phyloP scores from a whole-genome alignment of 257 asterid species.

The Penstemon eatonii region DNA sequence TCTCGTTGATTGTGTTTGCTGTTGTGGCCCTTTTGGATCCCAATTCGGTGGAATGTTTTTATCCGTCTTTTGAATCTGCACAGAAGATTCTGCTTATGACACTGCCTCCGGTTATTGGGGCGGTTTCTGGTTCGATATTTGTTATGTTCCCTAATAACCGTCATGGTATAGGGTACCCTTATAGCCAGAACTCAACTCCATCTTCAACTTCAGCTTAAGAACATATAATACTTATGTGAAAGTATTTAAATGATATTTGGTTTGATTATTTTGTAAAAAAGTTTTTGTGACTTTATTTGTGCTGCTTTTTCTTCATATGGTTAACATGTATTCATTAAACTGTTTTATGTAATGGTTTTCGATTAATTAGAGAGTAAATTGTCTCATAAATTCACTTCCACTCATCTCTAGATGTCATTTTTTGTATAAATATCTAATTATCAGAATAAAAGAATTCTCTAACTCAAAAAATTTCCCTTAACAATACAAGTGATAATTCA shows the following conservation, averaged over 20 bases:
- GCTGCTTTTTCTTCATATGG: not conserved
- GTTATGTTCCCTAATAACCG: conserved; percentile 62
- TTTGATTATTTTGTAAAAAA: not conserved
- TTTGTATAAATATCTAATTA: too few relatives aligned
- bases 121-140: conserved; percentile 49
- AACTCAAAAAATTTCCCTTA: too few relatives aligned
- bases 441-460: too few relatives aligned
- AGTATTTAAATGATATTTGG: not conserved
- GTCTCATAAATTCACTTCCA: not conserved
- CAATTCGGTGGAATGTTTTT: conserved; percentile 61
- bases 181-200: conserved; percentile 20
- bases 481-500: too few relatives aligned
- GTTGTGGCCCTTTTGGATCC: conserved; percentile 65
- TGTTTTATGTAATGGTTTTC: not conserved
- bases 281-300: not conserved
- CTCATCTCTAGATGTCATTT: too few relatives aligned
- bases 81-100: conserved; percentile 58
- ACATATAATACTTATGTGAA: not conserved
- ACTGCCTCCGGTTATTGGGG: conserved; percentile 63
- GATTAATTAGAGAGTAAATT: not conserved
- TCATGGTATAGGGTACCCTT: conserved; percentile 78
- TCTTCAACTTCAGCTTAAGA: conserved; percentile 21
- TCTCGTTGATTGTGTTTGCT: conserved; percentile 51
- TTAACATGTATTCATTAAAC: not conserved
- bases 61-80: conserved; percentile 58